Conservation (phyloP, 139 green algal species). For the Tetradesmus lagerheimii region DNA sequence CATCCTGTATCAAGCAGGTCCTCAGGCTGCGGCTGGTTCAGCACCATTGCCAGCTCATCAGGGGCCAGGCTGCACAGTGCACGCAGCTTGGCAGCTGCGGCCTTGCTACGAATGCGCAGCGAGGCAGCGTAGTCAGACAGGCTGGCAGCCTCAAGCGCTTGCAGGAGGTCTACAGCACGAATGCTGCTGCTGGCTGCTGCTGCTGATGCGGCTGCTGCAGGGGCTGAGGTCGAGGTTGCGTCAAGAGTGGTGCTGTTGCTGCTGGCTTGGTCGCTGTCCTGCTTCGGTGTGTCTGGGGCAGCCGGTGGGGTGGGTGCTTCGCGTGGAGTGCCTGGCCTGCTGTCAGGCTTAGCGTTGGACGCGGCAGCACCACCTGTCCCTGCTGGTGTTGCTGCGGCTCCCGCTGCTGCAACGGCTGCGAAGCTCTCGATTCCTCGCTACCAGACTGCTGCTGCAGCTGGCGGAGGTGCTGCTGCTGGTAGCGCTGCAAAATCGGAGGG, state of each 20-base stretch:
- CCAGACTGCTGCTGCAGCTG: neutral
- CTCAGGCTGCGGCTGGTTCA: neutral
- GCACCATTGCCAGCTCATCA: neutral
- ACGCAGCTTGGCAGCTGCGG: neutral
- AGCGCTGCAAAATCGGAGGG: too few species aligned
- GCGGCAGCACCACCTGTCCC: neutral
- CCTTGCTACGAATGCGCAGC: neutral
- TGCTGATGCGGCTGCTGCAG: neutral
- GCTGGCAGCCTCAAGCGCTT: neutral
- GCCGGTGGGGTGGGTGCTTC: neutral
- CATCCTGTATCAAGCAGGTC: neutral
- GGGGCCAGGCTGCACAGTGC: neutral
- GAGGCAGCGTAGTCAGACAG: neutral
- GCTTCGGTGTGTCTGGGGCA: neutral
- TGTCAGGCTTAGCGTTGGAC: neutral
- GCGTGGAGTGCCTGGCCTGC: neutral
- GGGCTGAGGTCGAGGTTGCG: neutral
- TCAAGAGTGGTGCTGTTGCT: neutral
- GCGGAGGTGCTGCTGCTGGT: too few species aligned
- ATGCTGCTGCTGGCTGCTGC: neutral
- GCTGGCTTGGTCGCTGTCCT: neutral
- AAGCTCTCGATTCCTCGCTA: neutral
- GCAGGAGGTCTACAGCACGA: neutral
- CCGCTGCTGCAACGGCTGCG: neutral
- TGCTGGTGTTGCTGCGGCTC: neutral